Base-by-base conservation (phyloP, 495 filamentous ascomycete species). In the Penicillium verhagenii region DNA sequence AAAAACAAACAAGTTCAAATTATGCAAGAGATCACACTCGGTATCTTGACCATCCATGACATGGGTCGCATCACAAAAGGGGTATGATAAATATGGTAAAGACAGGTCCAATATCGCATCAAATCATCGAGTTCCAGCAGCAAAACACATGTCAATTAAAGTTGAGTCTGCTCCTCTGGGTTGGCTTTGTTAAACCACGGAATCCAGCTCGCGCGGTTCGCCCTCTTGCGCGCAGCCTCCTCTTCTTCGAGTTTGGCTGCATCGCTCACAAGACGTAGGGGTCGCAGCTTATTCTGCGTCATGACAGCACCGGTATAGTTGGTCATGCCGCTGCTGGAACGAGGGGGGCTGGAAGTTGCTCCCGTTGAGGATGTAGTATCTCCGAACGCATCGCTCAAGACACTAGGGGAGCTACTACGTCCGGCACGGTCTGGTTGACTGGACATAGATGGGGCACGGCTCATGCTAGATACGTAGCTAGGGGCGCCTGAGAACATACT, bases 281-380 rank as follows among this genome's bases (percentile, higher is more conserved):
- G 94, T 26, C 94, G 81, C 46, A 95, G 80, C 63, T 90, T 91
- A 58, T 85, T 92, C 69, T 89, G 85, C 35, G 85, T 82, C 72
- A 87, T 85, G 18, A 85, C 79, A 6, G 79, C 79, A 18, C 82
- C 66, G 48, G 75, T 80, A 28, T 80, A 79, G 51, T 79, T 80
- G 53, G 74, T 79, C 68, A 74, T 64, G 35, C 84, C 73, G 47
- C 80, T 79, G 61, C 77, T 78, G 50, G 81, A 79, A 44, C 78
- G 78, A 16, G 83, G 78, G 18, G 82, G 79, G 58, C 78, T 84
- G 24, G 77, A 79, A 13, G 79, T 77, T 7, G 78, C 79, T 18
- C 74, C 75, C 4, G 66, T 62, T 54, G 82, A 72, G 59, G 71
- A 65, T n/a, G n/a, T n/a, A 5, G 66, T 72, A 50, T 82, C 76